Conservation (phyloP, 352 stramenopile genomes). For the Pythium biforme region DNA sequence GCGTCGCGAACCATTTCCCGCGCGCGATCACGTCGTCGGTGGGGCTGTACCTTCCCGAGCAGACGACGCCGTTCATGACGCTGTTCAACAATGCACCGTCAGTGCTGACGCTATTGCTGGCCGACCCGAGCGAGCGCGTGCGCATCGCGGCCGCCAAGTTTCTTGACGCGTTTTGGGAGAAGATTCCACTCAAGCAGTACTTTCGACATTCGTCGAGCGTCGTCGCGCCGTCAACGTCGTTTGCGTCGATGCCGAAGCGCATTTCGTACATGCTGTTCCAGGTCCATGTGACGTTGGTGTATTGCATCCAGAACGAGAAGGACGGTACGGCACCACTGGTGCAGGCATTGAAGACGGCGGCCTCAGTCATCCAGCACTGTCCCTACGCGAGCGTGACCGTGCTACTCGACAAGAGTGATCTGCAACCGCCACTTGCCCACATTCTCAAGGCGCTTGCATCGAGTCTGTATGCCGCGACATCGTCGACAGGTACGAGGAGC, state of each 20-base stretch:
- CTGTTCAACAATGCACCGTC: slow-evolving; percentile 75
- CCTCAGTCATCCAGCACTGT: slow-evolving; percentile 75
- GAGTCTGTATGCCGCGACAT: slow-evolving; percentile 61
- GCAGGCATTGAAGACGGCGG: slow-evolving; percentile 73
- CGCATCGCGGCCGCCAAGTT: slow-evolving; percentile 74
- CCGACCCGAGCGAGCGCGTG: slow-evolving; percentile 74
- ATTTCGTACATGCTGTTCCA: slow-evolving; percentile 85
- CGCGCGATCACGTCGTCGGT: slow-evolving; percentile 75
- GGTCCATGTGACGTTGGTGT: slow-evolving; percentile 78
- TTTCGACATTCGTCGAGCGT: slow-evolving; percentile 56
- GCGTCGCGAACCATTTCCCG: slow-evolving; percentile 65
- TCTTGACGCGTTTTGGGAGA: slow-evolving; percentile 79
- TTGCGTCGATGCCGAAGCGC: slow-evolving; percentile 82
- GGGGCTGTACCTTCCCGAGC: slow-evolving; percentile 78
- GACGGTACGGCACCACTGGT: slow-evolving; percentile 44
- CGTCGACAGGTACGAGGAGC: slow-evolving; percentile 43
- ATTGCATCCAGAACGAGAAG: slow-evolving; percentile 80
- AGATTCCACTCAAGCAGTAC: slow-evolving; percentile 81
- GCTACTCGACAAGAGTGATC: slow-evolving; percentile 47
- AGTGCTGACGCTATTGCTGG: slow-evolving; percentile 72
- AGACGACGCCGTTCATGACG: slow-evolving; percentile 80
- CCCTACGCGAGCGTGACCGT: slow-evolving; percentile 64
- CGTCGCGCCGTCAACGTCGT: slow-evolving; percentile 58
- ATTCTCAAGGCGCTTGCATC: slow-evolving; percentile 68
- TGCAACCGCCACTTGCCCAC: slow-evolving; percentile 55